A percentile compares a stretch with the other conserved stretches of the same genome.
These are phyloP conservation scores for Pyricularia pennisetigena DNA, from an alignment of 2,329 filamentous ascomycete genomes.

Conservation along the genomic window DNA sequence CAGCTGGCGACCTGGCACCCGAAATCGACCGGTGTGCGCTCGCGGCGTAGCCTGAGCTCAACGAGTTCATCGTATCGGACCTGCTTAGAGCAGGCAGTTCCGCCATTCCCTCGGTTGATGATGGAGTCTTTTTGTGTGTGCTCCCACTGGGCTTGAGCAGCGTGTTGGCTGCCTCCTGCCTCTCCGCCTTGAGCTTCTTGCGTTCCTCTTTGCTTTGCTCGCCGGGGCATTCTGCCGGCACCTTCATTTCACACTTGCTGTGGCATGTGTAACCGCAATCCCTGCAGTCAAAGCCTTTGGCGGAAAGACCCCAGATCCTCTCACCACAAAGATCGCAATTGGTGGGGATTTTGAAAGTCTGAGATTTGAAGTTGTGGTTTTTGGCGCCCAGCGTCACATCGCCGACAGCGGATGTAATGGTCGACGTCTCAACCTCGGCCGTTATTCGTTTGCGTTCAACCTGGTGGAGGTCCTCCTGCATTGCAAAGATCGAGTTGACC, in stretches of 20 bases:
- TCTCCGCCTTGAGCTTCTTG: conserved; percentile 82
- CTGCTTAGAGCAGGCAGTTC: conserved; percentile 62
- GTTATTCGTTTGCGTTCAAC: conserved; percentile 76
- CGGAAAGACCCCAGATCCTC: conserved; percentile 91
- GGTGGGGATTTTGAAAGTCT: conserved; percentile 98
- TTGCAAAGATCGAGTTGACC: conserved; percentile 69
- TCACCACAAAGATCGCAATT: conserved; percentile 97
- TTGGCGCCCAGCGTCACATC: conserved; percentile 87
- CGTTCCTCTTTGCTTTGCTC: conserved; percentile 90
- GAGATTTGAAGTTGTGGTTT: conserved; percentile 96
- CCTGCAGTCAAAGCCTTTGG: conserved; percentile 91
- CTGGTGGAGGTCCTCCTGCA: conserved; percentile 79
- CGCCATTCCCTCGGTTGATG: conserved; percentile 37
- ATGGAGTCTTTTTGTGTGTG: background rate
- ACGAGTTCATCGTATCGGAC: conserved; percentile 80
- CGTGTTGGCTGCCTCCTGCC: conserved; percentile 68
- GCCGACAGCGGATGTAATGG: conserved; percentile 77
- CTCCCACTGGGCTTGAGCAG: conserved; percentile 33
- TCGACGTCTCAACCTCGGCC: conserved; percentile 86
- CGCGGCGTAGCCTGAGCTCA: conserved; percentile 79
- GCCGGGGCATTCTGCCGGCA: conserved; percentile 88
- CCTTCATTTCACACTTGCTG: conserved; percentile 98
- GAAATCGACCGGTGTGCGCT: conserved; percentile 70
- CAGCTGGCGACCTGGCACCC: conserved; percentile 42
- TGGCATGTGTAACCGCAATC: conserved; percentile 98